These are phyloP conservation scores for Globisporangium perplexum DNA, from an alignment of 352 stramenopile genomes.

Conservation along the genomic window DNA sequence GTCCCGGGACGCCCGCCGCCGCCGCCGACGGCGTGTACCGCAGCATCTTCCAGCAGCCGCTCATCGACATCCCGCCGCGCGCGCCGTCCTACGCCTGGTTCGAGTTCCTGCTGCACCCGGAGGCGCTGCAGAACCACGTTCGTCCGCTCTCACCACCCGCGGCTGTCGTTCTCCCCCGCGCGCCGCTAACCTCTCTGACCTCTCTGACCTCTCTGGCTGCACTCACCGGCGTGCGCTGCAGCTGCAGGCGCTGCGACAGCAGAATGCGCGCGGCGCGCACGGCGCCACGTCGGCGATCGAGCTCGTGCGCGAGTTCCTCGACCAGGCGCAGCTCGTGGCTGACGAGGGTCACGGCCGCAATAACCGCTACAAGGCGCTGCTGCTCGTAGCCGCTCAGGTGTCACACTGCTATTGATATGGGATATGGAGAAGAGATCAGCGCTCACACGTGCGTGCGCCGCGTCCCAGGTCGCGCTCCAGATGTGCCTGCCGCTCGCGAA, in stretches of 20 bases:
- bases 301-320: slow-evolving; percentile 76
- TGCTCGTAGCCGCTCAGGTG: slow-evolving; percentile 64
- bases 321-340: slow-evolving; percentile 77
- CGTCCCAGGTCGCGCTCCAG: slow-evolving; percentile 39
- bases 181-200: too few relatives aligned
- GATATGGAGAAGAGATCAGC: too few relatives aligned
- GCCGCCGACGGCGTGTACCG: slow-evolving; percentile 74
- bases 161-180: too few relatives aligned
- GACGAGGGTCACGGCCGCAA: slow-evolving; percentile 71
- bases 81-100: slow-evolving; percentile 79
- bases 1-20: slow-evolving; percentile 20
- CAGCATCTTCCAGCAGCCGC: slow-evolving; percentile 78
- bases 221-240: slow-evolving; percentile 10
- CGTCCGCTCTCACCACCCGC: too few relatives aligned
- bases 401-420: too few relatives aligned
- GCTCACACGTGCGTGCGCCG: not conserved
- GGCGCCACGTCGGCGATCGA: slow-evolving; percentile 69
- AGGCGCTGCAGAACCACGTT: slow-evolving; percentile 71
- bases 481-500: slow-evolving; percentile 52
- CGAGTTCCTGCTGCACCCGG: slow-evolving; percentile 78
- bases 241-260: slow-evolving; percentile 42
- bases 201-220: too few relatives aligned
- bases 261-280: slow-evolving; percentile 37
- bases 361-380: slow-evolving; percentile 63
- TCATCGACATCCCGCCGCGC: slow-evolving; percentile 60